A percentile compares a stretch with the other conserved stretches of the same genome.
Evolutionary conservation across 2,329 filamentous ascomycete genomes (phyloP).

Genomic region (Colletotrichum echinochloae): DNA sequence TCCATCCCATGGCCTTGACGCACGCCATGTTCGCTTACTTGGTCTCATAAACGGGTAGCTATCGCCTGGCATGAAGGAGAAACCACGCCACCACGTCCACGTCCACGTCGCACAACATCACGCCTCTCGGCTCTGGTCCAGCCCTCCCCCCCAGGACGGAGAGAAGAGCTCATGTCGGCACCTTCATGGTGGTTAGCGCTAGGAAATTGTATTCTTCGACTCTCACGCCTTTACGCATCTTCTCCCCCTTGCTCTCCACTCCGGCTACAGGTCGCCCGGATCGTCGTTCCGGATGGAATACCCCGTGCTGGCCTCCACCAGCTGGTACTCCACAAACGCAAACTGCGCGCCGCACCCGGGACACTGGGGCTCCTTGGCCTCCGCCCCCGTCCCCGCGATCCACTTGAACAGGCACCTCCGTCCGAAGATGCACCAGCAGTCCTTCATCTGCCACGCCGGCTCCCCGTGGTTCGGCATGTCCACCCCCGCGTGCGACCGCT

Average conservation of each 20-base stretch:
- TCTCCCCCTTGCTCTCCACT: too few relatives aligned
- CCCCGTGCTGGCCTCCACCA: constrained; percentile 16
- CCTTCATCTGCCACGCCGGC: constrained; percentile 22
- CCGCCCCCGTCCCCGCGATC: constrained; percentile 5
- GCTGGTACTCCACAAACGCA: not conserved
- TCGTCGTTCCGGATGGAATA: not conserved
- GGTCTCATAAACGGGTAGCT: not conserved
- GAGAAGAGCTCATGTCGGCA: not conserved
- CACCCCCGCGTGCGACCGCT: not conserved
- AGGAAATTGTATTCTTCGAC: too few relatives aligned
- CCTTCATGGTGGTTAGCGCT: not conserved
- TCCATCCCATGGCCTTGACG: too few relatives aligned
- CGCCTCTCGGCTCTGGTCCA: too few relatives aligned
- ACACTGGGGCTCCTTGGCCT: not conserved
- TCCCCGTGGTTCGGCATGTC: constrained; percentile 15
- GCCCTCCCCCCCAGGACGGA: not conserved
- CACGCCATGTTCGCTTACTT: too few relatives aligned
- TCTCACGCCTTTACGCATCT: too few relatives aligned
- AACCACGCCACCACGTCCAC: not conserved
- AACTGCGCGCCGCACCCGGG: constrained; percentile 7
- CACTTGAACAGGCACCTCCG: constrained; percentile 29
- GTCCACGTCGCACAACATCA: not conserved
- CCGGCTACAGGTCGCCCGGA: not conserved
- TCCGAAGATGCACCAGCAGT: constrained; percentile 26
- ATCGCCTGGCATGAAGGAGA: not conserved